Percentiles rank a stretch among this genome's conserved stretches.
These are phyloP conservation scores for Cyberlindnera mrakii DNA, from an alignment of 805 yeast genomes.

Conservation along the genomic window DNA sequence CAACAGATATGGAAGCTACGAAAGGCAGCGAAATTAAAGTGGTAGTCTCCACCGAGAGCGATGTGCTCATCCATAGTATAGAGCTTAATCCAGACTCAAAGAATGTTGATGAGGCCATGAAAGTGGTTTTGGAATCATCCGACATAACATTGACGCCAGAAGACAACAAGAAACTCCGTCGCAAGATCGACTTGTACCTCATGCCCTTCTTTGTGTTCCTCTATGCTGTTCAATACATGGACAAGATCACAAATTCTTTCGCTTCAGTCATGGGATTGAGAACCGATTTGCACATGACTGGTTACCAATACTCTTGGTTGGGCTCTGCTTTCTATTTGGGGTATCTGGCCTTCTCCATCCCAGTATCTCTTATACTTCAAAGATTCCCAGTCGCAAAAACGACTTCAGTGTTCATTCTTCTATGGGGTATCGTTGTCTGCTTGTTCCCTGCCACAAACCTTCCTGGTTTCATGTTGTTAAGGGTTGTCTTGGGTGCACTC, in stretches of 20 bases:
- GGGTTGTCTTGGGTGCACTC: constrained; percentile 45
- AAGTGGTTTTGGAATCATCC: constrained; percentile 28
- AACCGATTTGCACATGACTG: constrained; percentile 39
- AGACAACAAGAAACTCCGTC: constrained; percentile 29
- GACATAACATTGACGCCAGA: constrained; percentile 26
- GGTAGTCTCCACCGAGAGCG: too few species aligned
- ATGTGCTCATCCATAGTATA: too few species aligned
- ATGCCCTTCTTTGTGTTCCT: constrained; percentile 45
- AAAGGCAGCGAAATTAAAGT: too few species aligned
- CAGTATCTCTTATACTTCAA: constrained; percentile 43
- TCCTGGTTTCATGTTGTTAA: constrained; percentile 37
- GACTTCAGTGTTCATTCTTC: constrained; percentile 39
- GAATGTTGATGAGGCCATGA: constrained; percentile 40
- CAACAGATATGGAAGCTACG: too few species aligned
- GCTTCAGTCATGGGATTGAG: constrained; percentile 49
- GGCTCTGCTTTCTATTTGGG: constrained; percentile 63
- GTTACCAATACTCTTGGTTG: constrained; percentile 43
- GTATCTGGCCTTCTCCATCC: constrained; percentile 51
- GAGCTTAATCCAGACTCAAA: too few species aligned
- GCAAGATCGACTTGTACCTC: constrained; percentile 47
- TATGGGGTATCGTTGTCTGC: constrained; percentile 58
- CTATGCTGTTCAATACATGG: constrained; percentile 53
- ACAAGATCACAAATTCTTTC: constrained; percentile 41
- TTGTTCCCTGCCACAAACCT: constrained; percentile 42
- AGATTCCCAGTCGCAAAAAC: constrained; percentile 51